Percentiles rank a stretch among this genome's conserved stretches.
These are phyloP conservation scores for Trichoderma simmonsii DNA, from an alignment of 2,329 filamentous ascomycete genomes.

Conservation along the genomic window DNA sequence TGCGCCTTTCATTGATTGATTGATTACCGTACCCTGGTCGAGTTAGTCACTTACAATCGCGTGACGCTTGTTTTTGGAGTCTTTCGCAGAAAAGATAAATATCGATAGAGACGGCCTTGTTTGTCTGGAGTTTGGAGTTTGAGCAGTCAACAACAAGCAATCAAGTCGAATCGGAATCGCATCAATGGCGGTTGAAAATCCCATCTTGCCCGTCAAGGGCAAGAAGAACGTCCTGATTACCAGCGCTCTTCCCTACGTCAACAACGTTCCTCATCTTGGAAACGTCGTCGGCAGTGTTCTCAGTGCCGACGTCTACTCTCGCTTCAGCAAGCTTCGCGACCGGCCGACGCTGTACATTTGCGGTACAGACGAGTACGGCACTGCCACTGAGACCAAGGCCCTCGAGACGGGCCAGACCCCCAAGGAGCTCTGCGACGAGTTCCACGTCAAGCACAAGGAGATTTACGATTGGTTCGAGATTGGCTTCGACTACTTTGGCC, in stretches of 20 bases:
- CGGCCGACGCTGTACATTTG: slow-evolving; percentile 81
- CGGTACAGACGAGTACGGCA: slow-evolving; percentile 86
- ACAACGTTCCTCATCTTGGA: slow-evolving; percentile 77
- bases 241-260: slow-evolving; percentile 79
- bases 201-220: slow-evolving; percentile 64
- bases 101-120: background rate
- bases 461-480: slow-evolving; percentile 98
- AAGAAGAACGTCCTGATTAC: slow-evolving; percentile 89
- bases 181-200: slow-evolving; percentile 18
- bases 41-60: background rate
- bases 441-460: slow-evolving; percentile 82
- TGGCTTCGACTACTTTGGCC: slow-evolving; percentile 89
- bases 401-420: slow-evolving; percentile 83
- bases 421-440: slow-evolving; percentile 84
- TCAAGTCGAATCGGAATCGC: background rate
- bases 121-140: slow-evolving; percentile 2
- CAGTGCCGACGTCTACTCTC: slow-evolving; percentile 81
- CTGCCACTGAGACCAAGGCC: slow-evolving; percentile 92
- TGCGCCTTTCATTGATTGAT: slow-evolving; percentile 15
- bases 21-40: background rate
- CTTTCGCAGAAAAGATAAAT: background rate
- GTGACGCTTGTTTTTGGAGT: slow-evolving; percentile 1
- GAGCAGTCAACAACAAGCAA: background rate
- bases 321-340: slow-evolving; percentile 76
- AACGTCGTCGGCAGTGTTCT: slow-evolving; percentile 87